These are phyloP conservation scores for Boletus smithii DNA, from an alignment of 1,284 basidiomycete genomes.

Conservation along the genomic window DNA sequence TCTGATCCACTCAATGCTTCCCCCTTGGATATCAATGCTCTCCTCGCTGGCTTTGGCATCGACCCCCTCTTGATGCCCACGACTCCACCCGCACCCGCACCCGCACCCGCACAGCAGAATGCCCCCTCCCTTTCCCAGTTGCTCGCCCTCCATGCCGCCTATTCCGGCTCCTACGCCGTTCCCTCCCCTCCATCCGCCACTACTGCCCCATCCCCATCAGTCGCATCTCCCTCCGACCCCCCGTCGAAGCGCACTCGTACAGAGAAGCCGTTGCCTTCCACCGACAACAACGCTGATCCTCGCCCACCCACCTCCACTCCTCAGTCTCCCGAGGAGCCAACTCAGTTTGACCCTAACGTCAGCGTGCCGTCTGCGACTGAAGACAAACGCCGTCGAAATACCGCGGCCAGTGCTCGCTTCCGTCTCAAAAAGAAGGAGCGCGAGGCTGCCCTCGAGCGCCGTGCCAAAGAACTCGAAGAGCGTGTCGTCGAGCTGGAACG, in stretches of 20 bases:
- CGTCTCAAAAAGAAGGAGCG: slow-evolving; percentile 98
- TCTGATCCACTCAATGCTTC: slow-evolving; percentile 15
- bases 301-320: too few relatives aligned
- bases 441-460: slow-evolving; percentile 87
- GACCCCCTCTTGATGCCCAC: slow-evolving; percentile 48
- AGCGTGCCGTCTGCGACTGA: slow-evolving; percentile 54
- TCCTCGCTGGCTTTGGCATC: slow-evolving; percentile 62
- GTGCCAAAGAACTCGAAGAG: slow-evolving; percentile 86
- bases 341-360: slow-evolving; percentile 26
- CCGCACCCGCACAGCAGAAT: slow-evolving; percentile 8
- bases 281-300: slow-evolving; percentile 42
- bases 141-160: slow-evolving; percentile 52
- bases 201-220: slow-evolving; percentile 11
- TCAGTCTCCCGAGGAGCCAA: slow-evolving; percentile 28
- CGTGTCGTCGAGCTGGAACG: slow-evolving; percentile 82
- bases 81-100: slow-evolving; percentile 14
- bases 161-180: slow-evolving; percentile 25
- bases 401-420: slow-evolving; percentile 96
- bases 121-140: slow-evolving; percentile 62
- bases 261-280: slow-evolving; percentile 15
- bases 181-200: slow-evolving; percentile 22
- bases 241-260: slow-evolving; percentile 27
- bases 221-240: slow-evolving; percentile 9
- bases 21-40: slow-evolving; percentile 51
- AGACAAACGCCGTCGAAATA: slow-evolving; percentile 94